Evolutionary conservation across 306 rosid species (phyloP).

Genomic region (Luffa aegyptiaca): DNA sequence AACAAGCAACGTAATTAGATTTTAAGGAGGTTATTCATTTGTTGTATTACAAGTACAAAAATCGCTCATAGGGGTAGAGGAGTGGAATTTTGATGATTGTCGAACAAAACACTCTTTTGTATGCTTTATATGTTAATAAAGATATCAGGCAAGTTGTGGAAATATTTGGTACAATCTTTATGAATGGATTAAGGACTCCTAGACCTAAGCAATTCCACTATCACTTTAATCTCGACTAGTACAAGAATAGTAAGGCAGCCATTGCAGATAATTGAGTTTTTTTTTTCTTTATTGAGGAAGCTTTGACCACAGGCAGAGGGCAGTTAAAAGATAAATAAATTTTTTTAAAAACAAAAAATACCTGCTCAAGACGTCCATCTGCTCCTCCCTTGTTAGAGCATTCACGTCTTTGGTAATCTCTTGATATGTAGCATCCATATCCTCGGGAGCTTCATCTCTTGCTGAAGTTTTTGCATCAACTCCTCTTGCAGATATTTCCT

Average conservation of each 20-base stretch:
- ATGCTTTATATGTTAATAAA: conserved; percentile 24
- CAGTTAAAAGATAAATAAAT: conserved; percentile 13
- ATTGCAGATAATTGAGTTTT: neutral
- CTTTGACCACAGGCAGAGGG: conserved; percentile 27
- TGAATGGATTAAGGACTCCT: conserved; percentile 18
- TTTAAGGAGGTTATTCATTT: conserved; percentile 24
- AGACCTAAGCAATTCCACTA: neutral
- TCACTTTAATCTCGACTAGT: conserved; percentile 12
- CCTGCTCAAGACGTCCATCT: conserved; percentile 54
- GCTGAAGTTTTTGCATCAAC: conserved; percentile 9
- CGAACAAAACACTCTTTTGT: conserved; percentile 12
- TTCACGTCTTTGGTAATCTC: conserved; percentile 57
- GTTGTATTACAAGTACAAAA: conserved; percentile 25
- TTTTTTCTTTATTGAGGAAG: conserved; percentile 10
- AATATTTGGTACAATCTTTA: conserved; percentile 21
- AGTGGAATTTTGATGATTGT: conserved; percentile 16
- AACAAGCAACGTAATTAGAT: conserved; percentile 24
- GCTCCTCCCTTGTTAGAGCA: conserved; percentile 70
- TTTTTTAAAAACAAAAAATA: conserved; percentile 5
- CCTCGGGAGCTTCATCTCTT: conserved; percentile 20
- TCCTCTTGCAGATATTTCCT: conserved; percentile 54
- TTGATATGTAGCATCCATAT: conserved; percentile 23
- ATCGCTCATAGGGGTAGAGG: conserved; percentile 30
- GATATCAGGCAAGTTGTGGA: conserved; percentile 23
- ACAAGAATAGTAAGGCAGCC: conserved; percentile 2